phyloP scores from a whole-genome alignment of 768 basidiomycete genomes.

The Dendrothele bispora region DNA sequence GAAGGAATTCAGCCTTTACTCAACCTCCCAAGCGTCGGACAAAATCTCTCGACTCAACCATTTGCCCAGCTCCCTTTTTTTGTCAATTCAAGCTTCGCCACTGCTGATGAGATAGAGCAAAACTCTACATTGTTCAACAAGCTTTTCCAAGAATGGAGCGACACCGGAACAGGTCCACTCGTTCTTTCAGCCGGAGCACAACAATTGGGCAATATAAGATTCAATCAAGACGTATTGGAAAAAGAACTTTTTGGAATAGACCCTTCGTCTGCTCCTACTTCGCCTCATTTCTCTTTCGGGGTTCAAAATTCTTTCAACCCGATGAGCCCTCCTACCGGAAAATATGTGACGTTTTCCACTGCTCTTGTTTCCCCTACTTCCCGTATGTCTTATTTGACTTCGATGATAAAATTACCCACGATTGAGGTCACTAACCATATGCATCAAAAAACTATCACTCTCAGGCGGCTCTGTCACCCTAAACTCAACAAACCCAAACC shows the following conservation, averaged over 20 bases:
- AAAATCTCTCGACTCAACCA: constrained; percentile 23
- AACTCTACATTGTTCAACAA: constrained; percentile 12
- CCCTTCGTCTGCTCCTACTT: not conserved
- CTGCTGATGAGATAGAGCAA: constrained; percentile 8
- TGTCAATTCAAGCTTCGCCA: constrained; percentile 18
- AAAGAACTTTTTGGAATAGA: not conserved
- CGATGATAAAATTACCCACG: not conserved
- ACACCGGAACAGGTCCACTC: constrained; percentile 18
- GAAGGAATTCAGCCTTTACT: constrained; percentile 16
- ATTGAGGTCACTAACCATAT: not conserved
- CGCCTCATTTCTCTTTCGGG: not conserved
- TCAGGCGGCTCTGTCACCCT: constrained; percentile 26
- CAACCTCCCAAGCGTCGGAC: constrained; percentile 22
- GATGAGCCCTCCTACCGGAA: constrained; percentile 5
- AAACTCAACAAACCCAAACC: constrained; percentile 32
- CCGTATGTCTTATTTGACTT: constrained; percentile 13
- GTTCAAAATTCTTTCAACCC: constrained; percentile 5
- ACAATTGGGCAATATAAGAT: constrained; percentile 18
- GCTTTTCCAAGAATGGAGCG: constrained; percentile 13
- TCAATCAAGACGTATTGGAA: constrained; percentile 11
- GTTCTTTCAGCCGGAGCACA: not conserved
- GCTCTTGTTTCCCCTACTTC: constrained; percentile 13
- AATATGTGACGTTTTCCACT: not conserved
- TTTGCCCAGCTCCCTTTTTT: constrained; percentile 7
- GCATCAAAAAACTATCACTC: not conserved